phyloP scores from a whole-genome alignment of 305 asterid species.

The Fraxinus xanthoxyloides region DNA sequence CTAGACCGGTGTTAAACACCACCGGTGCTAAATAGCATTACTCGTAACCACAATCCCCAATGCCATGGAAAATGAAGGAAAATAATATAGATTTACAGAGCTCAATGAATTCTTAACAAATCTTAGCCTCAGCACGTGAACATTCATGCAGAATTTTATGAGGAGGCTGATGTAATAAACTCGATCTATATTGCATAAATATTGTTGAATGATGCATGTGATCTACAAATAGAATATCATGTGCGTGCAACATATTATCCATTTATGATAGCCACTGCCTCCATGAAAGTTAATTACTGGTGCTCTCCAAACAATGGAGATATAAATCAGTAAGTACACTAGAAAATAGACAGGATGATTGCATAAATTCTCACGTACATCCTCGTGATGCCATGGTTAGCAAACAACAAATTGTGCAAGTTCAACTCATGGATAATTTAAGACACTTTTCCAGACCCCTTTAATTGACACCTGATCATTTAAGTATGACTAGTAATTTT shows the following conservation, averaged over 20 bases:
- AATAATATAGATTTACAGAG: background rate
- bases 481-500: background rate
- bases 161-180: background rate
- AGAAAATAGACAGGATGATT: background rate
- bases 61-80: background rate
- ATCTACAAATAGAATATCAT: background rate
- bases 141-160: background rate
- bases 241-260: background rate
- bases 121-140: background rate
- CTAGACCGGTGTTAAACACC: too few species aligned
- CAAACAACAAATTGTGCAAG: background rate
- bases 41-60: background rate
- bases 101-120: background rate
- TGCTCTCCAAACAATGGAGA: background rate
- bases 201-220: background rate
- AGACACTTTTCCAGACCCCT: background rate
- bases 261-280: background rate
- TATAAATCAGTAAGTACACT: background rate
- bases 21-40: too few species aligned
- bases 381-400: background rate
- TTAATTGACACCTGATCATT: background rate
- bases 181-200: background rate
- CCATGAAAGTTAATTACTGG: background rate
- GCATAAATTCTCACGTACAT: background rate
- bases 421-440: background rate